Evolutionary conservation across 257 asterid species (phyloP), one percentile per base, ranked within the genome.

Genomic region (Solanum arcanum): DNA sequence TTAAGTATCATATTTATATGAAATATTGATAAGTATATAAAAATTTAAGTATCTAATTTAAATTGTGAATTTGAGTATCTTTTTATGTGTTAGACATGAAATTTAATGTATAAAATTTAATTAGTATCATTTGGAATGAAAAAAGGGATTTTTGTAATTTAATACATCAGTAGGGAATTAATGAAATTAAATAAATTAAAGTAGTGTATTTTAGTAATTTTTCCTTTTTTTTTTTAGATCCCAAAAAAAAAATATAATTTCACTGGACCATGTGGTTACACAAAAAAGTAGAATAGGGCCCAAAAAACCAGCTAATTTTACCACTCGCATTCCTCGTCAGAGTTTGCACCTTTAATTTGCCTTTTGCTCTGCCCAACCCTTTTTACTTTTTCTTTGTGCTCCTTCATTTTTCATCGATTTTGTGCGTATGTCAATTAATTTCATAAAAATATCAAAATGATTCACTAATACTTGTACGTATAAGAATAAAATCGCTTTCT

Each of bases 271-370:
- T 31, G 9, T 80, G 44, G 18, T 16, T 16, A 13, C 25, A 69
- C 52, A 83, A 46, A 59, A n/a, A 52, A 85, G 84, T 60, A 25
- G 16, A 84, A 3, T 25, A 46, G 52, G 66, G 70, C 86, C 85
- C 89, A 77, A 88, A 72, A 56, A 75, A 77, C 81, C 92, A 90
- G 89, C 90, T 90, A 89, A 88, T 70, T 78, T 44, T 80, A 85
- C 52, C 86, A 86, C 27, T 68, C 13, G 75, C 52, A 75, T 88
- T 83, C 66, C 62, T 78, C 16, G 88, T 88, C 90, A 89, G 85
- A 87, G n/a, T 44, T 70, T 47, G 11, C 8, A 21, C 83, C 73
- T 86, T 87, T 77, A 33, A 35, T 44, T 81, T 84, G 21, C 85
- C 69, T 80, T 84, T 86, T 75, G 86, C 41, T 35, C 78, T 84